phyloP scores from a whole-genome alignment of 768 basidiomycete genomes.

The Amanita molliuscula region DNA sequence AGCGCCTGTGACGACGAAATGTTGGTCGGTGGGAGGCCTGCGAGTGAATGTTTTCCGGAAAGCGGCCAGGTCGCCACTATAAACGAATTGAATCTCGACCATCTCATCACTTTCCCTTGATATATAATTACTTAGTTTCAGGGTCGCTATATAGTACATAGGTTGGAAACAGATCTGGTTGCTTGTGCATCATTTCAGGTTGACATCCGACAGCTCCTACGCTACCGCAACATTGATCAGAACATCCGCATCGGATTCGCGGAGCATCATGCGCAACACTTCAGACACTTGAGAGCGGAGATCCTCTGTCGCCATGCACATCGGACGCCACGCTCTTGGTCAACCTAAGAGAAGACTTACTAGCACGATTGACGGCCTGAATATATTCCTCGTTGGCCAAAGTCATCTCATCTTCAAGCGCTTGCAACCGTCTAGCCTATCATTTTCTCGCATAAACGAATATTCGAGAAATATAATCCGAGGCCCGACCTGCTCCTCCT shows the following conservation, averaged over 20 bases:
- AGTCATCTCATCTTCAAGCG: conserved; percentile 61
- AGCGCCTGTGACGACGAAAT: background rate
- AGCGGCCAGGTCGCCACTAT: no score
- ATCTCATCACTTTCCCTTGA: no score
- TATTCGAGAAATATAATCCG: background rate
- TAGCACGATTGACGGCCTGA: conserved; percentile 62
- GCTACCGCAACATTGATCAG: no score
- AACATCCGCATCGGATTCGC: conserved; percentile 33
- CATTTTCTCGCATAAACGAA: background rate
- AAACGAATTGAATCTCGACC: no score
- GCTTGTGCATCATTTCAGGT: no score
- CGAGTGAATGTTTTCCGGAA: background rate
- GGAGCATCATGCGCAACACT: conserved; percentile 45
- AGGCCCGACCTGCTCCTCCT: conserved; percentile 56
- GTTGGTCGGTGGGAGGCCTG: background rate
- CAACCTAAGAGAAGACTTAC: conserved; percentile 33
- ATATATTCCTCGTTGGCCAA: conserved; percentile 69
- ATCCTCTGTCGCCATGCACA: conserved; percentile 30
- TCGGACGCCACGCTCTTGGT: background rate
- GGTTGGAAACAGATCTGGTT: no score
- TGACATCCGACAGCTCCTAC: no score
- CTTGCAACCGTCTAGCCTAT: conserved; percentile 57
- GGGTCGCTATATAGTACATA: no score
- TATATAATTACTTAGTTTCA: no score
- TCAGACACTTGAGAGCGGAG: conserved; percentile 53